These are phyloP conservation scores for Penicillium sp. DNA, from an alignment of 2,329 filamentous ascomycete species.

Conservation along the genomic window DNA sequence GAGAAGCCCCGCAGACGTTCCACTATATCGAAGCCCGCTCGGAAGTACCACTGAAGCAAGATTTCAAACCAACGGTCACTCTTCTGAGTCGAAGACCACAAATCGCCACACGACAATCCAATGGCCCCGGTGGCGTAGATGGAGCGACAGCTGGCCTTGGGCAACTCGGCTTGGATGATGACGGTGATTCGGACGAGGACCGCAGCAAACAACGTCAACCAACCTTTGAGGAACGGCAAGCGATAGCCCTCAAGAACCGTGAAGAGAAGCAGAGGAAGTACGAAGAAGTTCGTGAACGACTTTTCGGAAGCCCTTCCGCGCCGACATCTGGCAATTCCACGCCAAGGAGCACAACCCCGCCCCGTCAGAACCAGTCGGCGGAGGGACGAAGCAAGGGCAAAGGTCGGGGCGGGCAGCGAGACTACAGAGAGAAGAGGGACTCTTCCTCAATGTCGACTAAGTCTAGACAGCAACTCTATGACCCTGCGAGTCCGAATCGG, in stretches of 20 bases:
- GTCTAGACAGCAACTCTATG: conserved; percentile 65
- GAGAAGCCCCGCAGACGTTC: conserved; percentile 67
- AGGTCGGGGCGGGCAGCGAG: conserved; percentile 46
- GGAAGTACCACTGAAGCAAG: conserved; percentile 57
- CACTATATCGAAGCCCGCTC: conserved; percentile 66
- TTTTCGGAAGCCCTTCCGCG: conserved; percentile 61
- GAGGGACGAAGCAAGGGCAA: conserved; percentile 42
- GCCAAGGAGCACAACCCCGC: conserved; percentile 58
- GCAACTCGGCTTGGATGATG: conserved; percentile 45
- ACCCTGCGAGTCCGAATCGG: conserved; percentile 65
- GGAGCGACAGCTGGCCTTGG: conserved; percentile 39
- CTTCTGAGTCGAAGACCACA: conserved; percentile 78
- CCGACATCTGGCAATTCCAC: conserved; percentile 53
- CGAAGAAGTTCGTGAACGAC: conserved; percentile 78
- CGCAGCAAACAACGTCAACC: conserved; percentile 55
- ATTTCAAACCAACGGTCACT: conserved; percentile 77
- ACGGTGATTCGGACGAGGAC: conserved; percentile 63
- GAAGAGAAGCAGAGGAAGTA: conserved; percentile 90
- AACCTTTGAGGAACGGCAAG: conserved; percentile 69
- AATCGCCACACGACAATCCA: conserved; percentile 54
- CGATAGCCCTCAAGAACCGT: conserved; percentile 68
- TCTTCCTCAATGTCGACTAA: conserved; percentile 33
- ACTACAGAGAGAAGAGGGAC: conserved; percentile 39
- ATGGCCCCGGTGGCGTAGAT: conserved; percentile 31
- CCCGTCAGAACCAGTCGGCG: conserved; percentile 34